Evolutionary conservation across 495 filamentous ascomycete species (phyloP).

Genomic region (Penicillium maclennaniae): DNA sequence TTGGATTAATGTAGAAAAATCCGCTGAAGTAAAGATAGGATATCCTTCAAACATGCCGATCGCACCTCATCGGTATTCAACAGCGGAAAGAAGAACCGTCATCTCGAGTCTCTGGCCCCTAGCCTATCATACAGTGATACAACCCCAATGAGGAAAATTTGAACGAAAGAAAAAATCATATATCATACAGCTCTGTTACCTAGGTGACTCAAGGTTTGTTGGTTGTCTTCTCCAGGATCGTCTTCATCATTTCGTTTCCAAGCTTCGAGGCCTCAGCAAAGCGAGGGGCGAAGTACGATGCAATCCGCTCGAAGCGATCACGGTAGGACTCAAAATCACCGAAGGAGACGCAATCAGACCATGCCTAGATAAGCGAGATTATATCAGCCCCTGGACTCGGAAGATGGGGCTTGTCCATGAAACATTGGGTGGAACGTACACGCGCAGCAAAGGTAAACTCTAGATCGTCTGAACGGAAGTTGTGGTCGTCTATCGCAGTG

Average conservation of each 20-base stretch:
- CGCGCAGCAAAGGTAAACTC: constrained; percentile 96
- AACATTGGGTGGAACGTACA: constrained; percentile 34
- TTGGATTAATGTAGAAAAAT: neutral
- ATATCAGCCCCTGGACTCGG: neutral
- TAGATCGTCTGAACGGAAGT: constrained; percentile 85
- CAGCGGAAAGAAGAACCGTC: neutral
- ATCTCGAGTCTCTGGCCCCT: neutral
- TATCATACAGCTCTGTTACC: neutral
- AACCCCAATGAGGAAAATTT: neutral
- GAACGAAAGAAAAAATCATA: neutral
- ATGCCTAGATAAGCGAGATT: constrained; percentile 51
- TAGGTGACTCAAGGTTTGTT: constrained; percentile 11
- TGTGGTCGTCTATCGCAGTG: constrained; percentile 81
- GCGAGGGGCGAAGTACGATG: constrained; percentile 83
- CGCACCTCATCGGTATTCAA: neutral
- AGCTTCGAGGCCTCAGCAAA: constrained; percentile 81
- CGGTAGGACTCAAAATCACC: constrained; percentile 88
- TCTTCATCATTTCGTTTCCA: constrained; percentile 96
- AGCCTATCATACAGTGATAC: neutral
- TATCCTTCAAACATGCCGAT: neutral
- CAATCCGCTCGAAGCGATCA: constrained; percentile 82
- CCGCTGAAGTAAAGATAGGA: neutral
- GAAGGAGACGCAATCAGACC: constrained; percentile 88
- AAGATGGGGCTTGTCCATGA: neutral
- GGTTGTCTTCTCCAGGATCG: constrained; percentile 77